These are phyloP conservation scores for Cordyceps tenuipes DNA, from an alignment of 2,329 filamentous ascomycete genomes.

Conservation along the genomic window DNA sequence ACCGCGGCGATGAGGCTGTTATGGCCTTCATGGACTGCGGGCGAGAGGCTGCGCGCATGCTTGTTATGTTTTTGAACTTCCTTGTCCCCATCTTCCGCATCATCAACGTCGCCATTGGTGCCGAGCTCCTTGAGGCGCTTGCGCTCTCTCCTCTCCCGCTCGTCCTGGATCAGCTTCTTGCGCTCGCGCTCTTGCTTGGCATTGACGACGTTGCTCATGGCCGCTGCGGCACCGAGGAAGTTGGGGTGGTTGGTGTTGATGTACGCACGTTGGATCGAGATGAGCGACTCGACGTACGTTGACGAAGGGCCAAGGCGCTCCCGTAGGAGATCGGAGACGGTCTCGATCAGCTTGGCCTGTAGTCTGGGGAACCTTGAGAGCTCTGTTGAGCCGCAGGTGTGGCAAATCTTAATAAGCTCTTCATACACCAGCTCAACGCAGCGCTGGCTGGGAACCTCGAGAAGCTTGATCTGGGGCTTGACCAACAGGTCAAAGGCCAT, in stretches of 20 bases:
- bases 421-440: conserved; percentile 98
- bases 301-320: conserved; percentile 87
- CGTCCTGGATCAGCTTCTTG: conserved; percentile 69
- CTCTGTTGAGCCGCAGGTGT: conserved; percentile 94
- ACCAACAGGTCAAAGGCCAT: conserved; percentile 96
- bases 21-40: conserved; percentile 60
- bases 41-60: conserved; percentile 70
- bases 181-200: conserved; percentile 93
- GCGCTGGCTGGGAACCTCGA: conserved; percentile 89
- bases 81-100: conserved; percentile 55
- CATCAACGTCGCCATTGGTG: conserved; percentile 65
- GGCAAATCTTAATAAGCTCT: conserved; percentile 98
- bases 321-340: conserved; percentile 88
- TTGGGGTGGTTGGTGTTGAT: conserved; percentile 99
- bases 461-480: conserved; percentile 95
- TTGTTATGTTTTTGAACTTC: conserved; percentile 36
- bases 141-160: conserved; percentile 77
- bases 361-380: conserved; percentile 84
- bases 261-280: conserved; percentile 94
- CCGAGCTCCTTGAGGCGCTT: conserved; percentile 76
- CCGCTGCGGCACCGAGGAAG: conserved; percentile 90
- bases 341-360: conserved; percentile 95
- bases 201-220: conserved; percentile 94
- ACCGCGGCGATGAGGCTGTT: conserved; percentile 54
- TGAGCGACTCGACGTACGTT: conserved; percentile 88